Evolutionary conservation across 2,329 filamentous ascomycete species (phyloP).

Genomic region (Onygenales sp.): DNA sequence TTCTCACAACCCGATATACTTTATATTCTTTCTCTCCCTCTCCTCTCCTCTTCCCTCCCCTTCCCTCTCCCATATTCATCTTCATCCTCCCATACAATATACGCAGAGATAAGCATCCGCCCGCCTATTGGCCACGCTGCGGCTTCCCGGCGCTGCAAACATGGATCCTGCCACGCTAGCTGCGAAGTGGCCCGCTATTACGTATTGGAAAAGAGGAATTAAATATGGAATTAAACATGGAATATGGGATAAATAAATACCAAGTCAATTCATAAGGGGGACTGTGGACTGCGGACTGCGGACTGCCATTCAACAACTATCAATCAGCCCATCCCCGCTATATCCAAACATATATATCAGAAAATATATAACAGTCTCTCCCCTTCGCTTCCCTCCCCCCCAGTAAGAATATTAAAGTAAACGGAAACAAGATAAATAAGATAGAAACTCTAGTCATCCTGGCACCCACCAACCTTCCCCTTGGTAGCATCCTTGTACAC

Average conservation of each 20-base stretch:
- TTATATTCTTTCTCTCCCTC: not conserved
- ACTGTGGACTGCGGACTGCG: too few species aligned
- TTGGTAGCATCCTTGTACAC: not conserved
- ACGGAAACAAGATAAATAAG: not conserved
- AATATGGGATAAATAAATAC: too few species aligned
- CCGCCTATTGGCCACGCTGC: not conserved
- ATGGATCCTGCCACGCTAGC: not conserved
- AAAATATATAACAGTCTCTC: too few species aligned
- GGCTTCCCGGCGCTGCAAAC: not conserved
- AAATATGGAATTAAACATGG: not conserved
- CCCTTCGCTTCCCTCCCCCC: too few species aligned
- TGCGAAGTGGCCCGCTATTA: not conserved
- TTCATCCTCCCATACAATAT: not conserved
- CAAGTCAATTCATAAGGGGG: too few species aligned
- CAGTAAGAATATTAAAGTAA: not conserved
- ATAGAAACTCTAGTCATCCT: not conserved
- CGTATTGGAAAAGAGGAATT: not conserved
- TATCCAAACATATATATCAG: too few species aligned
- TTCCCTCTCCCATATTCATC: not conserved
- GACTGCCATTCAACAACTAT: too few species aligned
- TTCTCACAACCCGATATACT: not conserved
- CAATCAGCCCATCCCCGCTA: too few species aligned
- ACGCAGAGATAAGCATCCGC: conserved; percentile 1
- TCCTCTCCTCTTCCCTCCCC: not conserved
- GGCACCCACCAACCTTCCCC: not conserved